Evolutionary conservation across 2,329 filamentous ascomycete genomes (phyloP).

Genomic region (Cercospora canescens): DNA sequence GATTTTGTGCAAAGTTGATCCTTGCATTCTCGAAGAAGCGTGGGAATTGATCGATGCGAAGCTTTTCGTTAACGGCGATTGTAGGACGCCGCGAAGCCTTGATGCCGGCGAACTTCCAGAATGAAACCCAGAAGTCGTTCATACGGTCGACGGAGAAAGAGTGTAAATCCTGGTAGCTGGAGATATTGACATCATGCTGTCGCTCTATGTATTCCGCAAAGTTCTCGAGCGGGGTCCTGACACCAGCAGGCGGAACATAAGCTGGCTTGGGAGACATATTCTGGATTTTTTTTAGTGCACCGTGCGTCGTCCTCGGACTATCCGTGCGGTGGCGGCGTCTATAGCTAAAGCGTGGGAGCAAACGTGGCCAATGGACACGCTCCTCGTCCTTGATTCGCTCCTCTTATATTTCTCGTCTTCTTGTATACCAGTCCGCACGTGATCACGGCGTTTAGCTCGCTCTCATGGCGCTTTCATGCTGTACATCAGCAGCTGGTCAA

Average conservation of each 20-base stretch:
- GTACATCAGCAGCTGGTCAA: too few relatives aligned
- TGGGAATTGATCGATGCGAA: constrained; percentile 14
- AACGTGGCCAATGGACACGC: too few relatives aligned
- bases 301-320: neutral
- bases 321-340: too few relatives aligned
- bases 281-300: neutral
- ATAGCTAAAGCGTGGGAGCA: too few relatives aligned
- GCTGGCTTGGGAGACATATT: constrained; percentile 6
- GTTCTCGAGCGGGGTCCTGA: constrained; percentile 16
- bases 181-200: neutral
- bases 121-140: constrained; percentile 21
- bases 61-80: neutral
- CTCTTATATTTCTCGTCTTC: too few relatives aligned
- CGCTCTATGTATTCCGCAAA: constrained; percentile 9
- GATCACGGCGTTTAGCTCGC: too few relatives aligned
- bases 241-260: constrained; percentile 11
- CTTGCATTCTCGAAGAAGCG: constrained; percentile 13
- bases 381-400: too few relatives aligned
- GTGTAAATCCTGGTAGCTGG: constrained; percentile 15
- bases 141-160: constrained; percentile 17
- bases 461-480: too few relatives aligned
- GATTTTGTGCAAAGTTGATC: constrained; percentile 17
- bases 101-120: constrained; percentile 17
- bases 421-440: too few relatives aligned
- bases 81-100: constrained; percentile 11